A percentile compares a stretch with the other conserved stretches of the same genome.
phyloP scores from a whole-genome alignment of 2,329 filamentous ascomycete species.

The Lachnellula cervina region DNA sequence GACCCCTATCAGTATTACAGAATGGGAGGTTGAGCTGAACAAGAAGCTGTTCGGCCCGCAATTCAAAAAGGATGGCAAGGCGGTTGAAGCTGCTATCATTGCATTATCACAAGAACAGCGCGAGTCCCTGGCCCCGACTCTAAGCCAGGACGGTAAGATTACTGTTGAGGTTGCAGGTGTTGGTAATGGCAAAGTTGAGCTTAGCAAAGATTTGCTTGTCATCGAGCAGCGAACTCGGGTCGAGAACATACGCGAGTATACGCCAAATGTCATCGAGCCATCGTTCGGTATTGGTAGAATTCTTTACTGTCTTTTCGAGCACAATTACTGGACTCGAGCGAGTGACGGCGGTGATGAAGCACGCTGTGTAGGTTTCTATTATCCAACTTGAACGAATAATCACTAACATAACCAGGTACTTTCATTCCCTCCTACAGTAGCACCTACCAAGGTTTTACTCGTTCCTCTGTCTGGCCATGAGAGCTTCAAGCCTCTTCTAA shows the following conservation, averaged over 20 bases:
- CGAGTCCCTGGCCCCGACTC: slow-evolving; percentile 70
- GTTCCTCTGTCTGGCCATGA: slow-evolving; percentile 80
- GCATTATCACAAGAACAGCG: slow-evolving; percentile 68
- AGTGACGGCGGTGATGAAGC: slow-evolving; percentile 70
- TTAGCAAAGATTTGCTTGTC: slow-evolving; percentile 72
- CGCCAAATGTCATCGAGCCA: slow-evolving; percentile 92
- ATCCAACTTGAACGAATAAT: neutral
- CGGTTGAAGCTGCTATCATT: slow-evolving; percentile 74
- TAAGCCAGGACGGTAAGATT: slow-evolving; percentile 70
- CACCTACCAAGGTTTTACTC: slow-evolving; percentile 93
- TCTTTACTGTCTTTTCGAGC: slow-evolving; percentile 87
- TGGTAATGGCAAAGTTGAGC: slow-evolving; percentile 67
- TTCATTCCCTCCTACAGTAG: slow-evolving; percentile 70
- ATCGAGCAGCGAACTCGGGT: slow-evolving; percentile 80
- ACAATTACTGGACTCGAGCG: slow-evolving; percentile 85
- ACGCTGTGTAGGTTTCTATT: slow-evolving; percentile 64
- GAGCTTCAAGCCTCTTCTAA: slow-evolving; percentile 73
- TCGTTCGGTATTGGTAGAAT: slow-evolving; percentile 97
- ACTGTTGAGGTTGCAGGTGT: slow-evolving; percentile 66
- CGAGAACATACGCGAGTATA: slow-evolving; percentile 85
- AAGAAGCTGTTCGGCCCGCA: slow-evolving; percentile 94
- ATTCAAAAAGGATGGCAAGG: slow-evolving; percentile 92
- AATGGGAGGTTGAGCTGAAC: slow-evolving; percentile 82
- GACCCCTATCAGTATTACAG: slow-evolving; percentile 73
- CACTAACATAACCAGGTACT: slow-evolving; percentile 48